Base-by-base conservation (phyloP, 495 filamentous ascomycete species). In the Penicillium roqueforti region DNA sequence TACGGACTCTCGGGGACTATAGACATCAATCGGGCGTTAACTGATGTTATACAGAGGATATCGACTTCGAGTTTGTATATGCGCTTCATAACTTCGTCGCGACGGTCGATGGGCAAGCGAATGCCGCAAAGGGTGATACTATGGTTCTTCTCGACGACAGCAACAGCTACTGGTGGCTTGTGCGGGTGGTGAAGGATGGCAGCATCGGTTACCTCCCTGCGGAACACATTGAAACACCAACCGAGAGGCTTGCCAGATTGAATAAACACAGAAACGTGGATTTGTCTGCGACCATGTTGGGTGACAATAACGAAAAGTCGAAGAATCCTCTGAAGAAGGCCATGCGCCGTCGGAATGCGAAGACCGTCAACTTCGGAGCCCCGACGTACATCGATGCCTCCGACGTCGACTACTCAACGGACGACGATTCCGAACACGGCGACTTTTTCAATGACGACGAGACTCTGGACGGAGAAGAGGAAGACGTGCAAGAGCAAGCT, bases 111-210 rank as follows among this genome's bases (percentile, higher is more conserved):
- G 93, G 93, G 6, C 93, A 99, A 71, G 93, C 93, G 53, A 97
- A 97, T 76, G 93, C 93, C 42, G 90, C 89, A 9, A 99, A 99
- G 75, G 93, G 93, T 29, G 93, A 99, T 63, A 97, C 92, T 14
- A 99, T 99, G 93, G 91, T 97, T n/a, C 83, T 99, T 37, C 81
- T 99, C n/a, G 93, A 97, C 67, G 93, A 99, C 62, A 96, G 90
- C 68, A 99, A 99, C 75, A 96, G 91, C 69, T 99, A 99, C 68
- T 99, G 93, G 93, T 99, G 93, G 93, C 82, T 99, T 36, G 93
- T 99, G 13, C 81, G 92, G 47, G 89, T 99, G 18, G 91, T 96
- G 11, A 96, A 97, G 70, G 95, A 97, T 69, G 91, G 86, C 64
- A 97, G 91, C 64, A 97, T 98, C 69, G 93, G 92, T 31, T 99